These are phyloP conservation scores for Talaromyces thailandensis DNA, from an alignment of 495 filamentous ascomycete genomes.

Conservation along the genomic window DNA sequence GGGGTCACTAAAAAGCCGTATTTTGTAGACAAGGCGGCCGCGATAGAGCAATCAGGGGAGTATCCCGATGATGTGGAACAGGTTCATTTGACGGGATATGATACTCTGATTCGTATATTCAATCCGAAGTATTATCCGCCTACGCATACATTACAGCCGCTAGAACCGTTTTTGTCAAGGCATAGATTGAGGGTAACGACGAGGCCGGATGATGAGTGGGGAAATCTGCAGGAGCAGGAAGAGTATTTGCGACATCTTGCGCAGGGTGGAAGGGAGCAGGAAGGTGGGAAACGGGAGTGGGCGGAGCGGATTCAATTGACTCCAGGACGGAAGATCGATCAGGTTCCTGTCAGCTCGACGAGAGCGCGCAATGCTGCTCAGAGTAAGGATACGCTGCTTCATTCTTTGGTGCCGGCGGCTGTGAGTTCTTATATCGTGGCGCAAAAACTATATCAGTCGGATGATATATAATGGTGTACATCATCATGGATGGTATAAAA, in stretches of 20 bases:
- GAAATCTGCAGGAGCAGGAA: conserved; percentile 47
- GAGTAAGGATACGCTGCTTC: conserved; percentile 45
- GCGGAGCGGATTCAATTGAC: conserved; percentile 60
- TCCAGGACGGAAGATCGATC: conserved; percentile 44
- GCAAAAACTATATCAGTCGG: conserved; percentile 25
- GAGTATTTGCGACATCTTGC: conserved; percentile 46
- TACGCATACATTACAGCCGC: conserved; percentile 38
- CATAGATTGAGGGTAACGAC: conserved; percentile 66
- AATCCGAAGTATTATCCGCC: conserved; percentile 75
- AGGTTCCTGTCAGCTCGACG: conserved; percentile 66
- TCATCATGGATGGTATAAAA: neutral
- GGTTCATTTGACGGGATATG: conserved; percentile 76
- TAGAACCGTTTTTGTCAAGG: conserved; percentile 60
- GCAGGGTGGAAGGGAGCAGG: conserved; percentile 38
- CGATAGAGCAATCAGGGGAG: conserved; percentile 46
- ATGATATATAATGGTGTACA: conserved; percentile 5
- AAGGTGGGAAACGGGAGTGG: conserved; percentile 61
- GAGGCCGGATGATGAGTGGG: conserved; percentile 61
- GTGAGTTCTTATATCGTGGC: conserved; percentile 51
- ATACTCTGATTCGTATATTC: conserved; percentile 80
- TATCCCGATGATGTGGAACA: conserved; percentile 47
- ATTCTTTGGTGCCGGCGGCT: conserved; percentile 50
- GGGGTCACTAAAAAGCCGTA: conserved; percentile 74
- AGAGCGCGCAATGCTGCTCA: conserved; percentile 57
- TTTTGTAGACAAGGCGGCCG: conserved; percentile 75